A percentile compares a stretch with the other conserved stretches of the same genome.
These are phyloP conservation scores for Myriosclerotinia curreyana DNA, from an alignment of 2,329 filamentous ascomycete species.

Conservation along the genomic window DNA sequence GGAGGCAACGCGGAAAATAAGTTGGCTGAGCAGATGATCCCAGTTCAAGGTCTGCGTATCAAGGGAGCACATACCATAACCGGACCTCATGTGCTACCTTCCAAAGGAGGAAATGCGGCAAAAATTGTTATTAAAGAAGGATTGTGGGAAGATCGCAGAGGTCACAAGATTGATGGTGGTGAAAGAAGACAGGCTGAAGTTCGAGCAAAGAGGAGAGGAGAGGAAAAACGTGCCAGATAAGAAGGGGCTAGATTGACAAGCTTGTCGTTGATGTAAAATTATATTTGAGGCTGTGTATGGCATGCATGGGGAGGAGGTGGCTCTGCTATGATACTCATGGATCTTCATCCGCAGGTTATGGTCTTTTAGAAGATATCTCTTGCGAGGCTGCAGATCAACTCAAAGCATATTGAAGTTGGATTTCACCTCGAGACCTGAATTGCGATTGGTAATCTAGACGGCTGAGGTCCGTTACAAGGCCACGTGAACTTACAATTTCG, in stretches of 20 bases:
- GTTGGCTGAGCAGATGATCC: slow-evolving; percentile 45
- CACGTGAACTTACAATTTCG: slow-evolving; percentile 13
- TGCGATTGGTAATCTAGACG: background rate
- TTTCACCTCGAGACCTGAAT: background rate
- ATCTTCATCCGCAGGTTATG: slow-evolving; percentile 10
- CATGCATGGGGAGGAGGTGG: slow-evolving; percentile 19
- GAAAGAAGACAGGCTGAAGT: slow-evolving; percentile 86
- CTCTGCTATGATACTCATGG: slow-evolving; percentile 16
- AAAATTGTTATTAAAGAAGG: slow-evolving; percentile 73
- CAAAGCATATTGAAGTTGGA: slow-evolving; percentile 10
- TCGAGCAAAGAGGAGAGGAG: slow-evolving; percentile 80
- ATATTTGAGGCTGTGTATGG: slow-evolving; percentile 30
- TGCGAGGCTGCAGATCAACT: slow-evolving; percentile 13
- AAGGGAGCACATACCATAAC: slow-evolving; percentile 65
- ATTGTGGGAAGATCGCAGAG: slow-evolving; percentile 86
- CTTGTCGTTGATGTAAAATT: slow-evolving; percentile 32
- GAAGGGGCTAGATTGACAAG: slow-evolving; percentile 26
- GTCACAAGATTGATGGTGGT: slow-evolving; percentile 92
- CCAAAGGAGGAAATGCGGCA: slow-evolving; percentile 64
- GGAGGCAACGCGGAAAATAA: slow-evolving; percentile 42
- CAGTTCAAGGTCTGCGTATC: slow-evolving; percentile 64
- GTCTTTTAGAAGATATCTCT: slow-evolving; percentile 2
- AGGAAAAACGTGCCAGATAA: slow-evolving; percentile 52
- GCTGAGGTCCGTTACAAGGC: background rate
- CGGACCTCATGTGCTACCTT: slow-evolving; percentile 69